phyloP scores from a whole-genome alignment of 495 filamentous ascomycete genomes.

The Penicillium turbatum region DNA sequence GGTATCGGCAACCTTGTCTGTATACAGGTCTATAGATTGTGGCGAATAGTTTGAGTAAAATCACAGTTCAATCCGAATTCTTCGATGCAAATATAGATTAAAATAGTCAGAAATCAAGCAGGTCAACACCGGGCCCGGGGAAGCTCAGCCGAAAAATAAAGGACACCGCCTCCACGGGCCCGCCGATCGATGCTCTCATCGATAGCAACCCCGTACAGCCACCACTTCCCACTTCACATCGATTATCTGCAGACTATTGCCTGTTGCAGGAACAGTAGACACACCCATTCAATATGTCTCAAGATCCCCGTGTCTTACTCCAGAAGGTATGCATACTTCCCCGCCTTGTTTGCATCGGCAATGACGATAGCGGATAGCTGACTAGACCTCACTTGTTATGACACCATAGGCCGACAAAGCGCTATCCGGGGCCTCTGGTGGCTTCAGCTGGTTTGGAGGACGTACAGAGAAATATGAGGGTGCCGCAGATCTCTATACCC shows the following conservation, averaged over 20 bases:
- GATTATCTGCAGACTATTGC: conserved; percentile 3
- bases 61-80: not conserved
- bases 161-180: conserved; percentile 26
- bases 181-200: conserved; percentile 27
- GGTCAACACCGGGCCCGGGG: not conserved
- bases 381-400: conserved; percentile 17
- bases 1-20: not conserved
- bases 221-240: conserved; percentile 7
- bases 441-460: conserved; percentile 74
- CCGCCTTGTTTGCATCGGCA: conserved; percentile 16
- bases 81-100: not conserved
- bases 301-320: conserved; percentile 56
- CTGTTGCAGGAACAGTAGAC: conserved; percentile 8
- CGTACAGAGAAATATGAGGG: conserved; percentile 78
- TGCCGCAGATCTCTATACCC: conserved; percentile 74
- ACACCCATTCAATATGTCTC: conserved; percentile 27
- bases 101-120: not conserved
- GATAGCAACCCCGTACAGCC: conserved; percentile 10
- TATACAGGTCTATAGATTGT: not conserved
- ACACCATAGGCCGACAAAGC: conserved; percentile 71
- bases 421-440: conserved; percentile 60
- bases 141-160: conserved; percentile 11
- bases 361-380: conserved; percentile 31
- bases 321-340: conserved; percentile 47
- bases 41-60: not conserved